Percentiles rank a stretch among this genome's conserved stretches.
Conservation (phyloP, 768 basidiomycete species). For the Piloderma croceum region DNA sequence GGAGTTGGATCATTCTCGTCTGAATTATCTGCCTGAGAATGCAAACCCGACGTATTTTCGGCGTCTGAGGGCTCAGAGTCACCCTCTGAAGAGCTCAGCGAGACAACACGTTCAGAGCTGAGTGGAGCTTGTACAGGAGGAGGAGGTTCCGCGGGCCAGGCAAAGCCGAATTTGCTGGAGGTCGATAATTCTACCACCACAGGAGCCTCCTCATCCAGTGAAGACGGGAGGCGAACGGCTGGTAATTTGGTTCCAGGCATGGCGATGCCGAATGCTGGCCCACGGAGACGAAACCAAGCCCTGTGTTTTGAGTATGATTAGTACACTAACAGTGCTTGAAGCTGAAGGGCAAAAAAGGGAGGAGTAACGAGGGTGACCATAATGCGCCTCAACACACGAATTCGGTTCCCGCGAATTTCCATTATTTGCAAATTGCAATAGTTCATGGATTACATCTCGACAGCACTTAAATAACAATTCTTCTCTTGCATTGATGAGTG, state of each 20-base stretch:
- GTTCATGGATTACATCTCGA: no score
- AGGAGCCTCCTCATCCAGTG: slow-evolving; percentile 37
- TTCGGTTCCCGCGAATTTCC: no score
- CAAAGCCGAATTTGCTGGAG: slow-evolving; percentile 55
- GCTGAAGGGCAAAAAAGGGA: not conserved
- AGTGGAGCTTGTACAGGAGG: slow-evolving; percentile 33
- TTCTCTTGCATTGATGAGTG: no score
- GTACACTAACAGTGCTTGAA: no score
- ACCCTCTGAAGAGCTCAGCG: slow-evolving; percentile 45
- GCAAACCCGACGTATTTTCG: slow-evolving; percentile 24
- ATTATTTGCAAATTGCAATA: no score
- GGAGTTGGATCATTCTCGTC: slow-evolving; percentile 25
- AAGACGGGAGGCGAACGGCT: slow-evolving; percentile 47
- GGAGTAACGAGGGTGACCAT: not conserved
- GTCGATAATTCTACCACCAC: slow-evolving; percentile 40
- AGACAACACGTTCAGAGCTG: slow-evolving; percentile 33
- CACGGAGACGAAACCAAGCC: no score
- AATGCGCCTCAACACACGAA: not conserved
- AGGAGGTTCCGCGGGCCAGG: slow-evolving; percentile 47
- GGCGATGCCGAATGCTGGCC: not conserved
- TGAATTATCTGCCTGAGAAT: slow-evolving; percentile 26
- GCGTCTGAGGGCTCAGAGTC: slow-evolving; percentile 49
- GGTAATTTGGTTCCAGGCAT: slow-evolving; percentile 33
- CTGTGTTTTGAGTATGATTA: no score
- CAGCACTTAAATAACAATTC: no score